Evolutionary conservation across 345 rosid genomes (phyloP).

Genomic region (Leavenworthia alabamica): DNA sequence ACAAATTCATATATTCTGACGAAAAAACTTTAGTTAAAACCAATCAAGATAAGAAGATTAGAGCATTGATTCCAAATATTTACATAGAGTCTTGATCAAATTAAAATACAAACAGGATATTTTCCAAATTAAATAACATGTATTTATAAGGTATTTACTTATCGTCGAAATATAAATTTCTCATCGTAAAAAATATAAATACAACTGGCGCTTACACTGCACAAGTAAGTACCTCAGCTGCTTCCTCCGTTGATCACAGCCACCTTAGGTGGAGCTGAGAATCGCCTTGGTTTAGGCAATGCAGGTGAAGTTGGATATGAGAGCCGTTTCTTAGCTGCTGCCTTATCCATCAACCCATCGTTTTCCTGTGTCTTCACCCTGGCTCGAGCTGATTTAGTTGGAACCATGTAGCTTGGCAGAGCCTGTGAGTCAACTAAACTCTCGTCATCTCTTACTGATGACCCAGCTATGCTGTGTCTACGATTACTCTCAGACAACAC

Average conservation of each 20-base stretch:
- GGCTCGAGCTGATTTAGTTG: slow-evolving; percentile 82
- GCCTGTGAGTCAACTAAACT: slow-evolving; percentile 54
- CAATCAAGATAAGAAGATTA: too few relatives aligned
- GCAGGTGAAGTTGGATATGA: slow-evolving; percentile 77
- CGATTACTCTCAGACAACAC: slow-evolving; percentile 50
- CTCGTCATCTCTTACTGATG: slow-evolving; percentile 62
- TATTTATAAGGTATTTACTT: background rate
- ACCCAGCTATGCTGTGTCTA: slow-evolving; percentile 69
- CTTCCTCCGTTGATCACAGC: too few relatives aligned
- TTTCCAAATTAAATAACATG: too few relatives aligned
- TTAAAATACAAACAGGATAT: too few relatives aligned
- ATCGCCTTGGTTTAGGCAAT: slow-evolving; percentile 48
- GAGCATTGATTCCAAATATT: too few relatives aligned
- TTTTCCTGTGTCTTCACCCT: slow-evolving; percentile 49
- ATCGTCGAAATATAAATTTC: slow-evolving; percentile 9
- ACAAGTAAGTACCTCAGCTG: slow-evolving; percentile 31
- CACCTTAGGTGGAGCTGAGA: slow-evolving; percentile 76
- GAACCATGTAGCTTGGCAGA: slow-evolving; percentile 86
- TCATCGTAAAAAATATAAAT: slow-evolving; percentile 14
- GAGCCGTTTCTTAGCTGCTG: slow-evolving; percentile 64
- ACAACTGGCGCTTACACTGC: slow-evolving; percentile 32
- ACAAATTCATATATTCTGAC: too few relatives aligned
- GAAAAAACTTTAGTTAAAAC: too few relatives aligned
- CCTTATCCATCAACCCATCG: slow-evolving; percentile 54
- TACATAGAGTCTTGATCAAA: too few relatives aligned